A percentile compares a stretch with the other conserved stretches of the same genome.
These are phyloP conservation scores for Saccharata proteae DNA, from an alignment of 2,329 filamentous ascomycete genomes.

Conservation along the genomic window DNA sequence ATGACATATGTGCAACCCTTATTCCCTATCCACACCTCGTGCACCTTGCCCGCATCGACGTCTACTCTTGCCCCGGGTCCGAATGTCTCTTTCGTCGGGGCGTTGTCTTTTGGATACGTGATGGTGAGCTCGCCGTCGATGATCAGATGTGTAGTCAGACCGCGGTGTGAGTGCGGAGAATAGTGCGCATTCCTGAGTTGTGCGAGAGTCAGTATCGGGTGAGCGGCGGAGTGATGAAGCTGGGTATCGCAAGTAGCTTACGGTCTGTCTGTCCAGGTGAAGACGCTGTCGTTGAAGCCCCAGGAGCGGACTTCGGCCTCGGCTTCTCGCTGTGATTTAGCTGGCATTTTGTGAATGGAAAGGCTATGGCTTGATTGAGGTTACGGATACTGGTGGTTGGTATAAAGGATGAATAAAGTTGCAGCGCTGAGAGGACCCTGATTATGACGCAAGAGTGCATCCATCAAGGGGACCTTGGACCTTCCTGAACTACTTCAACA, in stretches of 20 bases:
- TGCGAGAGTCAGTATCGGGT: too few relatives aligned
- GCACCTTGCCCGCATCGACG: constrained; percentile 49
- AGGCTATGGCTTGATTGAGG: too few relatives aligned
- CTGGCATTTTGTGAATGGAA: too few relatives aligned
- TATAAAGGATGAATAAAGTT: too few relatives aligned
- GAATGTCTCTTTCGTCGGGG: constrained; percentile 45
- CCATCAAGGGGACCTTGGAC: too few relatives aligned
- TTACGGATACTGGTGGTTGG: too few relatives aligned
- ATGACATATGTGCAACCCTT: constrained; percentile 58
- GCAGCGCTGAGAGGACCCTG: too few relatives aligned
- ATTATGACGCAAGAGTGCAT: too few relatives aligned
- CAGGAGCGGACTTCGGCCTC: constrained; percentile 54
- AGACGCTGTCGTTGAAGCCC: constrained; percentile 53
- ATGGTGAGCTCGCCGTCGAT: constrained; percentile 53
- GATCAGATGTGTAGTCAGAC: constrained; percentile 58
- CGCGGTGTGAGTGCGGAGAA: constrained; percentile 51
- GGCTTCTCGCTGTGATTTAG: constrained; percentile 33
- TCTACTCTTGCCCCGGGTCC: constrained; percentile 51
- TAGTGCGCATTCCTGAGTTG: constrained; percentile 54
- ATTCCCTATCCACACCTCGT: constrained; percentile 58
- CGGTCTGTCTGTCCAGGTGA: constrained; percentile 61
- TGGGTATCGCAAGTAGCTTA: constrained; percentile 28
- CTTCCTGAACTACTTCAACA: too few relatives aligned
- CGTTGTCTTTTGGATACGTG: constrained; percentile 49
- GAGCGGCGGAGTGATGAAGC: constrained; percentile 9